Percentiles rank a stretch among this genome's conserved stretches.
Conservation (phyloP, 768 basidiomycete genomes). For the Agrocybe praecox region DNA sequence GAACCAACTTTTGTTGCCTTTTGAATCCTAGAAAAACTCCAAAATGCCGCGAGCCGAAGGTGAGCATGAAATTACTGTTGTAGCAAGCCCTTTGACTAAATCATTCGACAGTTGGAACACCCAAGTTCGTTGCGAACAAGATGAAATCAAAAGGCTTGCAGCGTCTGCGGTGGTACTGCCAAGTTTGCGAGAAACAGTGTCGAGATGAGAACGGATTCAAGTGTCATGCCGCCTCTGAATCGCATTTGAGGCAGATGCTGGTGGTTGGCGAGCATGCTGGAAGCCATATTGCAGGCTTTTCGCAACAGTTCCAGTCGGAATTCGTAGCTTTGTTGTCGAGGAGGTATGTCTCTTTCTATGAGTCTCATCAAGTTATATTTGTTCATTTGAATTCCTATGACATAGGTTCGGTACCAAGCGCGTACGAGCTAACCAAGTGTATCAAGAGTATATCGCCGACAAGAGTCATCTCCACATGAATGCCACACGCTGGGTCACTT, state of each 20-base stretch:
- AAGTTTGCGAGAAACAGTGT: conserved; percentile 99
- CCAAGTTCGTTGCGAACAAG: conserved; percentile 90
- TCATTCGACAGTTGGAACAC: conserved; percentile 68
- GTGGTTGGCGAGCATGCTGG: conserved; percentile 95
- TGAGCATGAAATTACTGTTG: too few species aligned
- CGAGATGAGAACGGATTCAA: conserved; percentile 99
- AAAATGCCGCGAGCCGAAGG: conserved; percentile 87
- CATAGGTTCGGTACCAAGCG: conserved; percentile 90
- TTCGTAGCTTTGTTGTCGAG: conserved; percentile 91
- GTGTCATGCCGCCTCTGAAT: conserved; percentile 86
- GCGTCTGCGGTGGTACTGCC: conserved; percentile 96
- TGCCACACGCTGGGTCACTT: conserved; percentile 94
- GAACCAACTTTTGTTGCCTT: conserved; percentile 2
- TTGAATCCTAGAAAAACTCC: conserved; percentile 2
- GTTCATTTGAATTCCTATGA: background rate
- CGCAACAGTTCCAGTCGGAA: conserved; percentile 84
- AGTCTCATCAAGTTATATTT: background rate
- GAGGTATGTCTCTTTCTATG: conserved; percentile 50
- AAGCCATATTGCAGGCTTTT: conserved; percentile 90
- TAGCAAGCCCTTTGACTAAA: background rate
- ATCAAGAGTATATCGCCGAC: conserved; percentile 97
- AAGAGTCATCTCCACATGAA: conserved; percentile 98
- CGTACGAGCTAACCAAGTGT: conserved; percentile 92
- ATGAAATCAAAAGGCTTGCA: conserved; percentile 98
- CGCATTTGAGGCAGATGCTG: conserved; percentile 95